Base-by-base conservation (phyloP, 2,329 filamentous ascomycete species). In the Hymenoscyphus salicellus region DNA sequence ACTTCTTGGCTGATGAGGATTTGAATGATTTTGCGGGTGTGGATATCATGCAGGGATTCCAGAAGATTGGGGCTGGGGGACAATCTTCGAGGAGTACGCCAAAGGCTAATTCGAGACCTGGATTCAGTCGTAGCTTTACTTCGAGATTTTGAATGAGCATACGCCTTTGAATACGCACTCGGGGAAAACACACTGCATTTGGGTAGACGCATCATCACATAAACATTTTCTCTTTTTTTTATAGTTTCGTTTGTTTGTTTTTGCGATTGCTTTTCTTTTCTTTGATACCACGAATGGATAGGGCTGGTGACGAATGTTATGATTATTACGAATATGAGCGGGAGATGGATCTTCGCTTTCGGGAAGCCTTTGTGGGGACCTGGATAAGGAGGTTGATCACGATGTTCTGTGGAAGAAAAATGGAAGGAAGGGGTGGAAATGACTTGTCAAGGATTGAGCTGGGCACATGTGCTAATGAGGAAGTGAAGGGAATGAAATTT, bases 11-110 rank as follows among this genome's bases (percentile, higher is more conserved):
- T 63, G 46, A 52, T 52, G 86, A 89, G 65, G 85, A 87, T 49
- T 79, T 79, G 2, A 81, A 85, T 64, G 86, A 88, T 55, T 81
- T 80, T 65, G 78, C 83, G 16, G 86, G 84, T 1, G 82, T 92
- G 60, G 90, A 93, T 71, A 88, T 93, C 69, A 83, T 90, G 56
- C 87, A 91, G 73, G 89, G 89, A 10, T 93, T 92, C 72, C 86
- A 89, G 74, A 90, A 88, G 78, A 92, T 93, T 74, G 89, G 89
- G 7, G 89, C 89, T 52, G 61, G 62, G 43, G 65, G 60, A 43
- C 69, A 72, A 36, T 62, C 65, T 36, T 68, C 67, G n/a, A 66
- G 66, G 38, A 70, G 60, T 32, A 69, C 69, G 28, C 68, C 71
- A 28, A 74, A 72, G 56, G 56, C 65, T 11, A 64, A 66, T 38